Base-by-base conservation (phyloP, 495 filamentous ascomycete species). In the Lasiosphaeria hispida region DNA sequence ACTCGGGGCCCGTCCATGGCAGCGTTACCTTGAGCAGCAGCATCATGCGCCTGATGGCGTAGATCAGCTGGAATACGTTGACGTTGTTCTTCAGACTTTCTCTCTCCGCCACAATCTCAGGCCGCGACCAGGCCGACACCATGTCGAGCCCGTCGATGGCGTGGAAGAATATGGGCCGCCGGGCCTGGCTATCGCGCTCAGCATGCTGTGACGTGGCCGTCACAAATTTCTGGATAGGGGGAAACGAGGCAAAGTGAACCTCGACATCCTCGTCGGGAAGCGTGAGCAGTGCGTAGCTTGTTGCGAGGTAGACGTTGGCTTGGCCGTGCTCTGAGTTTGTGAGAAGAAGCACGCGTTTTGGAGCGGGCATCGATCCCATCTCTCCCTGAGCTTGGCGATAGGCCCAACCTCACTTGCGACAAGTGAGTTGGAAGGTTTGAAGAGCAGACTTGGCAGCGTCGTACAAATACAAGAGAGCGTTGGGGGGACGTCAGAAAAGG, bases 261-360 rank as follows among this genome's bases (percentile, higher is more conserved):
- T 77, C 70, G 30, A 80, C 72, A 10, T 74, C 73, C 10, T 60
- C 55, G 18, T 65, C 60, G 1, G 30, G 5, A 19, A 70, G 64
- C 7, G 65, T 61, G 23, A 82, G 63, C 1, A 84, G 75, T 49
- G 81, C 80, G 23, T 82, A 74, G 17, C 72, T 72, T 1, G 79
- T 73, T 9, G 82, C 81, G 0, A 85, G 73, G 36, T 77, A 72
- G 19, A 83, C 78, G 61, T 83, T 84, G 23, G 77, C 76, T 54
- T 83, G 79, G 14, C 82, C 82, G 51, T 78, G 72, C 57, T 84
- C 82, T 41, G 77, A 77, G 69, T 79, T 82, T 6, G 82, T 81
- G 55, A 85, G 64, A 48, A 85, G 77, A 9, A 85, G 69, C 13
- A 80, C 69, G 42, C 60, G 60, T 37, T 62, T 62, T 7, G 49